phyloP scores from a whole-genome alignment of 2,329 filamentous ascomycete species.

The Fusarium armeniacum region DNA sequence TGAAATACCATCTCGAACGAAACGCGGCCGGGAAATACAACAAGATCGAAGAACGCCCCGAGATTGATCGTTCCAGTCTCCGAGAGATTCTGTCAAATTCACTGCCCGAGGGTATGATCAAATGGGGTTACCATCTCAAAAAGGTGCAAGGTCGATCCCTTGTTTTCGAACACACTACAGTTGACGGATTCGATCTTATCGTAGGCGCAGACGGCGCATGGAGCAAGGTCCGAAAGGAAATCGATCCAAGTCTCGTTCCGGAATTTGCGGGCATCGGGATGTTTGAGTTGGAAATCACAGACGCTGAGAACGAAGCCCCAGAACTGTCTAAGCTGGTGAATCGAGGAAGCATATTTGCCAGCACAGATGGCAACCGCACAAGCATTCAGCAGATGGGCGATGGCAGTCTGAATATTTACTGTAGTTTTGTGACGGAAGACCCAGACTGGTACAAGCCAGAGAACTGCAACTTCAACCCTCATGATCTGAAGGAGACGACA shows the following conservation, averaged over 20 bases:
- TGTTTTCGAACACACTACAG: constrained; percentile 55
- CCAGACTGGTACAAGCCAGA: constrained; percentile 55
- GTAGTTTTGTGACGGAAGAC: constrained; percentile 56
- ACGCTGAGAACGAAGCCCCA: constrained; percentile 59
- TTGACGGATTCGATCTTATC: constrained; percentile 57
- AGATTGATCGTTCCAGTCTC: constrained; percentile 66
- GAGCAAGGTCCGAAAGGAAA: constrained; percentile 53
- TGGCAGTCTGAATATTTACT: constrained; percentile 60
- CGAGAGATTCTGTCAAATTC: constrained; percentile 61
- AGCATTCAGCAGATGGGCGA: constrained; percentile 61
- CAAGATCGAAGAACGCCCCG: constrained; percentile 59
- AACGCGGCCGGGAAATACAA: constrained; percentile 38
- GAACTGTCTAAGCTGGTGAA: constrained; percentile 62
- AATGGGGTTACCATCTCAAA: constrained; percentile 62
- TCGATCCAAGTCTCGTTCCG: constrained; percentile 58
- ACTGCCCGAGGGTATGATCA: constrained; percentile 60
- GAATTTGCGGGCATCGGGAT: constrained; percentile 62
- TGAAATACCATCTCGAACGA: constrained; percentile 54
- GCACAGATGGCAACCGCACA: constrained; percentile 59
- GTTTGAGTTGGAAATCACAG: constrained; percentile 59
- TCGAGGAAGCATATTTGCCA: constrained; percentile 62
- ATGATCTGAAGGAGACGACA: constrained; percentile 57
- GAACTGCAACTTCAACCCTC: constrained; percentile 61
- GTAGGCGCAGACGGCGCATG: constrained; percentile 57
- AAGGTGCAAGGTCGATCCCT: constrained; percentile 55